Evolutionary conservation across 129 eudicot species (phyloP), one percentile per base, ranked within the genome.

Genomic region (Calendula officinalis): DNA sequence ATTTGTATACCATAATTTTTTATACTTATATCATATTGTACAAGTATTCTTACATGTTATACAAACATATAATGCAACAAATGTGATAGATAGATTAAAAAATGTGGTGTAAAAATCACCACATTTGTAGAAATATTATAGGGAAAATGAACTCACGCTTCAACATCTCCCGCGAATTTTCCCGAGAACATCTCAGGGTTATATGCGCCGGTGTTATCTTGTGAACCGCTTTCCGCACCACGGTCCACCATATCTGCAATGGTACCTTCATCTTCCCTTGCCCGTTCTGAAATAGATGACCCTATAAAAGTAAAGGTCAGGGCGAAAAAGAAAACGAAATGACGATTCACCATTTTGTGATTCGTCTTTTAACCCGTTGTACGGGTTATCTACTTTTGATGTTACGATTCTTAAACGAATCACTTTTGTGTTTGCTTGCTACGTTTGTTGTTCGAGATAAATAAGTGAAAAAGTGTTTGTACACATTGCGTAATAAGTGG

Each of bases 81-180:
- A n/a, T n/a, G n/a, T n/a, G n/a, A n/a, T n/a, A n/a, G n/a, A n/a
- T n/a, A n/a, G n/a, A n/a, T n/a, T n/a, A n/a, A n/a, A n/a, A n/a
- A n/a, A n/a, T n/a, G n/a, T n/a, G n/a, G n/a, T n/a, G n/a, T n/a
- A n/a, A n/a, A n/a, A n/a, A n/a, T n/a, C n/a, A n/a, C n/a, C n/a
- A n/a, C n/a, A n/a, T n/a, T n/a, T n/a, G n/a, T n/a, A n/a, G 43
- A 27, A 41, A n/a, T 10, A 32, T 44, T 1, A 41, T 7, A 36
- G 50, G 17, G 17, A 56, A 45, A 68, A 8, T 12, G n/a, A 56
- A 81, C 86, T 44, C 76, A 65, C 70, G 48, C 59, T 51, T 49
- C 64, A 55, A 73, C 73, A 62, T 66, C 63, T 14, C 14, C 46
- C 62, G 64, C 69, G 64, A 78, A 60, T 1, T 55, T 49, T 9